Conservation (phyloP, 192 early-diverging fungal genomes). For the Coemansia sp. region DNA sequence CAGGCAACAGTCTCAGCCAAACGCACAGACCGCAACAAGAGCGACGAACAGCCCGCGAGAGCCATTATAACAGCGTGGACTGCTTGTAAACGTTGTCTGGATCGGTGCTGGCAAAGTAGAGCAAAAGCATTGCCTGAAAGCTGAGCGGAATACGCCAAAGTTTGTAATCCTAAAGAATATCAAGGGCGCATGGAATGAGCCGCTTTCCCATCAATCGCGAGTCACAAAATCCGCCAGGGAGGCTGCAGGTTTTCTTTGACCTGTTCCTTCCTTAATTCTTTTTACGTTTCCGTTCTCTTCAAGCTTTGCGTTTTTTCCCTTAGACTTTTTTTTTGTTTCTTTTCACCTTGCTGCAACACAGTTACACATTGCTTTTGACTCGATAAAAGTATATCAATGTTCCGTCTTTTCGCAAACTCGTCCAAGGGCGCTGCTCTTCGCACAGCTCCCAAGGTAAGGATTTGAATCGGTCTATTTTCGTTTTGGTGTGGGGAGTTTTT, state of each 20-base stretch:
- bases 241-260: too few relatives aligned
- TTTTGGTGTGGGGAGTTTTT: neutral
- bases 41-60: neutral
- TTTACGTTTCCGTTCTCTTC: neutral
- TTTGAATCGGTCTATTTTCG: neutral
- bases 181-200: neutral
- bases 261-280: too few relatives aligned
- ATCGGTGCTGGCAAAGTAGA: neutral
- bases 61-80: neutral
- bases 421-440: conserved; percentile 47
- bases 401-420: conserved; percentile 52
- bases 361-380: neutral
- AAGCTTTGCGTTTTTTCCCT: neutral
- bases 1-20: neutral
- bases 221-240: neutral
- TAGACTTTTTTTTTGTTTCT: neutral
- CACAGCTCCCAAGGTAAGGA: conserved; percentile 44
- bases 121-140: neutral
- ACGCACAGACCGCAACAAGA: too few relatives aligned
- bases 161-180: too few relatives aligned
- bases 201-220: neutral
- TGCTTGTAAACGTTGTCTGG: neutral
- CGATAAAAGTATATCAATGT: conserved; percentile 23
- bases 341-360: neutral
- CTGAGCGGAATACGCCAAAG: too few relatives aligned